Evolutionary conservation across 805 yeast genomes (phyloP).

Genomic region (Sugiyamaella chiloensis): DNA sequence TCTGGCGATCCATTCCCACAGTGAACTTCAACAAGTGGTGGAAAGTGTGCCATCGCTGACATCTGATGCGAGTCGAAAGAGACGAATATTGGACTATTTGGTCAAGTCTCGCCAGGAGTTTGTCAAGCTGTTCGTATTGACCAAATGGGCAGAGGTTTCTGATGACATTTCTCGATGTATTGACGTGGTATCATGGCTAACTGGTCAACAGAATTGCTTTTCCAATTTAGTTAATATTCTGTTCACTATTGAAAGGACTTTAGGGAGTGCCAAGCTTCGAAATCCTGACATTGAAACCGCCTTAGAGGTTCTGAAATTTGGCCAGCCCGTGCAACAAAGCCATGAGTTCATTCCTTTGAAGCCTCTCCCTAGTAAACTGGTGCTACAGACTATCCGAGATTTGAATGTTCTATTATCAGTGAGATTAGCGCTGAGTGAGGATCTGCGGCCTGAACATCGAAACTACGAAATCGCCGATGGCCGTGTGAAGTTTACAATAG

Average conservation of each 20-base stretch:
- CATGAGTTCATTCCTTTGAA: conserved; percentile 52
- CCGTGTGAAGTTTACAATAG: conserved; percentile 60
- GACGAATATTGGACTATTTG: conserved; percentile 61
- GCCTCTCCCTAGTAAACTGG: conserved; percentile 51
- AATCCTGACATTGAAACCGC: conserved; percentile 89
- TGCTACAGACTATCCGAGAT: conserved; percentile 59
- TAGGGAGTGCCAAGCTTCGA: conserved; percentile 85
- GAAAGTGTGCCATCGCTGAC: conserved; percentile 57
- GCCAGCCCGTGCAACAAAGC: conserved; percentile 70
- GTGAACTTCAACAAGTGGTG: conserved; percentile 57
- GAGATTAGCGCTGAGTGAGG: conserved; percentile 60
- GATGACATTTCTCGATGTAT: conserved; percentile 70
- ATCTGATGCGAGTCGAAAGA: conserved; percentile 62
- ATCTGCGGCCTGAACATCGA: conserved; percentile 61
- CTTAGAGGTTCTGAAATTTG: conserved; percentile 73
- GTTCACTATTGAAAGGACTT: conserved; percentile 62
- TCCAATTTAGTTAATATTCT: conserved; percentile 62
- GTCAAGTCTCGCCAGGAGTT: conserved; percentile 78
- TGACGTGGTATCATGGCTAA: conserved; percentile 83
- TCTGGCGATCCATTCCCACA: conserved; percentile 58
- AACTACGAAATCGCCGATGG: conserved; percentile 73
- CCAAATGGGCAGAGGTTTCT: conserved; percentile 82
- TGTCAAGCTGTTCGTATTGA: conserved; percentile 76
- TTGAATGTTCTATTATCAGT: conserved; percentile 71
- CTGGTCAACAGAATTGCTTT: conserved; percentile 71